Conservation (phyloP, 1,139 yeast species). For the Barnettozyma hawaiiensis region DNA sequence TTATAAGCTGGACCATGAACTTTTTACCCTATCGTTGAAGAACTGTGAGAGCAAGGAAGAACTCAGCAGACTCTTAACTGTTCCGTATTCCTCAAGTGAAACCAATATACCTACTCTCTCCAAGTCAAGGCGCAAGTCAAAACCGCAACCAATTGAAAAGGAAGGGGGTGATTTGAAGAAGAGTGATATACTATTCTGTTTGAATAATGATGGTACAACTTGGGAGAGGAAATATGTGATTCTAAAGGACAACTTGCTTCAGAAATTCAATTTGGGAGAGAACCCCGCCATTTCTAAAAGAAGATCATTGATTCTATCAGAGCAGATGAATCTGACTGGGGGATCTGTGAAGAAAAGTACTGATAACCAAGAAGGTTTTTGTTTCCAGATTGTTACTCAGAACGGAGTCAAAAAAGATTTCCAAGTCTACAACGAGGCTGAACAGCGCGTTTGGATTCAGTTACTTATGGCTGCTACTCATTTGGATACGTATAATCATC, state of each 20-base stretch:
- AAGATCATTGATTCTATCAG: conserved; percentile 14
- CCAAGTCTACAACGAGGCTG: conserved; percentile 70
- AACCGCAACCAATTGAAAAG: conserved; percentile 45
- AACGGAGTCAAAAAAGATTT: conserved; percentile 63
- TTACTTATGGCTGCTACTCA: conserved; percentile 29
- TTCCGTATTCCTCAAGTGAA: background rate
- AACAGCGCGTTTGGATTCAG: conserved; percentile 64
- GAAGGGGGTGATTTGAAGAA: conserved; percentile 1
- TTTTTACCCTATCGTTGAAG: background rate
- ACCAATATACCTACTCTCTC: background rate
- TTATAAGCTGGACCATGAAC: conserved; percentile 8
- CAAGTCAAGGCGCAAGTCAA: background rate
- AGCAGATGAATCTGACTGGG: conserved; percentile 69
- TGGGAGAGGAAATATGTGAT: conserved; percentile 38
- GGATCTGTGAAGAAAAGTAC: conserved; percentile 60
- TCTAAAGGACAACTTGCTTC: conserved; percentile 54
- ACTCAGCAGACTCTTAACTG: background rate
- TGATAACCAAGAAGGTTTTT: conserved; percentile 37
- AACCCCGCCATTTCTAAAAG: conserved; percentile 41
- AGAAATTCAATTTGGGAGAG: conserved; percentile 77
- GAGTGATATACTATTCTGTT: conserved; percentile 1
- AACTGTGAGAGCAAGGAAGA: background rate
- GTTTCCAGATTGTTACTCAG: conserved; percentile 78
- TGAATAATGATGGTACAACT: background rate
- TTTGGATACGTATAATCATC: background rate